phyloP scores from a whole-genome alignment of 805 yeast genomes.

The Spencermartinsiella europaea region DNA sequence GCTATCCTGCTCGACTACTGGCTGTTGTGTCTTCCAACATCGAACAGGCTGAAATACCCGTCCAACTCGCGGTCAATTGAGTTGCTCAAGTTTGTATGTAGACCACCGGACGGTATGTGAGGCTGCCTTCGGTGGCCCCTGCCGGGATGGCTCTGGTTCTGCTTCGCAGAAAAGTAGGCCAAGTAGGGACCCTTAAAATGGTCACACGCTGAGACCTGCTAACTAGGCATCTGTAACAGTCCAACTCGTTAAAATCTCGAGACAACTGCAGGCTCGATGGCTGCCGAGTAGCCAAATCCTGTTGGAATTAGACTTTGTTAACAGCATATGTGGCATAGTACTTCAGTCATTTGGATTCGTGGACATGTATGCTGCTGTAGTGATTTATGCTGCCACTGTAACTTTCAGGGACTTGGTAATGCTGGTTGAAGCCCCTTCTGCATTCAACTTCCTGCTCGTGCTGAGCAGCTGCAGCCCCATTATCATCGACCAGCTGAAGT shows the following conservation, averaged over 20 bases:
- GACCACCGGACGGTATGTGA: neutral
- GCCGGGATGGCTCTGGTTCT: too few relatives aligned
- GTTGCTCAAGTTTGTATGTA: neutral
- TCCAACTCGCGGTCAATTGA: neutral
- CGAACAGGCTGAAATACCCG: neutral
- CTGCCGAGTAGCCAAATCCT: neutral
- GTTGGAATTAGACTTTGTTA: neutral
- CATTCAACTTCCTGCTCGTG: neutral
- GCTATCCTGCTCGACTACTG: neutral
- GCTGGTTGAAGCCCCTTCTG: neutral
- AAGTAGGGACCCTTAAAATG: too few relatives aligned
- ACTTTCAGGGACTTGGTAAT: neutral
- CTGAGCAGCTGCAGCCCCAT: neutral
- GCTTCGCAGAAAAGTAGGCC: too few relatives aligned
- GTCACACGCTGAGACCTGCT: neutral
- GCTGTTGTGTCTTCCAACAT: neutral
- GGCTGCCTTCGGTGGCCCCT: too few relatives aligned
- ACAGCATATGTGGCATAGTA: neutral
- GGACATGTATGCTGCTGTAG: neutral
- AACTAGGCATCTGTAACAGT: neutral
- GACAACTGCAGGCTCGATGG: neutral
- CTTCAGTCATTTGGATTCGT: neutral
- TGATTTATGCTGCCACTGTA: neutral
- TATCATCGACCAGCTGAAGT: neutral
- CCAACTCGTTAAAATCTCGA: neutral